Evolutionary conservation across 352 stramenopile genomes (phyloP).

Genomic region (Pythium pectinolyticum): DNA sequence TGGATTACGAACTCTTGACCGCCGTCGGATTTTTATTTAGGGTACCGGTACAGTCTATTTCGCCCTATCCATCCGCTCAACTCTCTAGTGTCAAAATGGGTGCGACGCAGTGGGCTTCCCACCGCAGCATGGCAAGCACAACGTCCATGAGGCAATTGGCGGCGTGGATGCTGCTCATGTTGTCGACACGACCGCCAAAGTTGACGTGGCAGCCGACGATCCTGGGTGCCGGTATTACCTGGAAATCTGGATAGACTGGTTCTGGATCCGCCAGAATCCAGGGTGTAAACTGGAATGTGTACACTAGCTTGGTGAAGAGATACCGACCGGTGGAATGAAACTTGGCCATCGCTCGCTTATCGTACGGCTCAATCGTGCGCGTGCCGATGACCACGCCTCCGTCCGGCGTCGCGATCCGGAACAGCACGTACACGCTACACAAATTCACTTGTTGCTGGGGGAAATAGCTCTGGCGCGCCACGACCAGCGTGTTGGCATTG

Average conservation of each 20-base stretch:
- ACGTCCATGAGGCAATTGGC: slow-evolving; percentile 16
- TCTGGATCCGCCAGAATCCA: no score
- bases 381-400: slow-evolving; percentile 14
- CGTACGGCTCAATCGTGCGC: slow-evolving; percentile 10
- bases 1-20: no score
- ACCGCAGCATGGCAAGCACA: slow-evolving; percentile 13
- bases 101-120: slow-evolving; percentile 13
- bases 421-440: slow-evolving; percentile 19
- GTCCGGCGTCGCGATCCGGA: slow-evolving; percentile 13
- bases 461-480: slow-evolving; percentile 21
- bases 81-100: slow-evolving; percentile 9
- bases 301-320: slow-evolving; percentile 16
- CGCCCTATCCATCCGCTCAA: no score
- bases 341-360: not conserved
- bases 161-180: slow-evolving; percentile 4
- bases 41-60: no score
- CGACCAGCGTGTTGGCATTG: slow-evolving; percentile 15
- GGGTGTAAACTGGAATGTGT: slow-evolving; percentile 17
- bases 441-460: slow-evolving; percentile 15
- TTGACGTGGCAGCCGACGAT: slow-evolving; percentile 1
- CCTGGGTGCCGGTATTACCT: no score
- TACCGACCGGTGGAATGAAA: slow-evolving; percentile 1
- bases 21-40: no score
- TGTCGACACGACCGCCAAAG: slow-evolving; percentile 17
- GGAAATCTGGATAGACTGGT: no score